A percentile compares a stretch with the other conserved stretches of the same genome.
These are phyloP conservation scores for Bacterosira constricta DNA, from an alignment of 108 stramenopile genomes.

Conservation along the genomic window DNA sequence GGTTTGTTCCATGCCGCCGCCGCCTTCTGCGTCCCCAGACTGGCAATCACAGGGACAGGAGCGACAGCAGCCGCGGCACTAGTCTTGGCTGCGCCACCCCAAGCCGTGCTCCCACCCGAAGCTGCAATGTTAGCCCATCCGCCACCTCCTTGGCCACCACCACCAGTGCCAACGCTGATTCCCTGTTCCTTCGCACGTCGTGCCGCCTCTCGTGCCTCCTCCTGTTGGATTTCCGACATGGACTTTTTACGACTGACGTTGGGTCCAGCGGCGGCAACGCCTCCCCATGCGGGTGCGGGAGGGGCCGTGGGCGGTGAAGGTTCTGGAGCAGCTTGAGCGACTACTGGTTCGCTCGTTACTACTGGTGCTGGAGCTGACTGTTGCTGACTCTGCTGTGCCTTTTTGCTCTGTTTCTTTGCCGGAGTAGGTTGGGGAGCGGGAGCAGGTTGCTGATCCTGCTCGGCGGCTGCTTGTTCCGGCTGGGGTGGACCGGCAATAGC, in stretches of 20 bases:
- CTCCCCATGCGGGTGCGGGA: slow-evolving; percentile 81
- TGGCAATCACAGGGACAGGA: slow-evolving; percentile 45
- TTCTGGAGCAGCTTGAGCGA: not conserved
- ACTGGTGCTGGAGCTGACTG: slow-evolving; percentile 3
- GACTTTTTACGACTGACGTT: slow-evolving; percentile 53
- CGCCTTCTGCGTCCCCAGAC: slow-evolving; percentile 19
- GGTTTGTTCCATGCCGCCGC: slow-evolving; percentile 22
- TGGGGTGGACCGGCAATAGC: slow-evolving; percentile 21
- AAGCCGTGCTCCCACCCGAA: slow-evolving; percentile 66
- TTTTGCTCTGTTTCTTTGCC: slow-evolving; percentile 36
- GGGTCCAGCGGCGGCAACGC: slow-evolving; percentile 24
- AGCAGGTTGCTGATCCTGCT: slow-evolving; percentile 22
- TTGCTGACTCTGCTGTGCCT: slow-evolving; percentile 40
- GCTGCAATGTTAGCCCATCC: slow-evolving; percentile 86
- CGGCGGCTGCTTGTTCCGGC: slow-evolving; percentile 7
- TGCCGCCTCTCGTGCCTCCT: slow-evolving; percentile 81
- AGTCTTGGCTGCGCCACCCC: slow-evolving; percentile 45
- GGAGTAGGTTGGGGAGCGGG: too few relatives aligned
- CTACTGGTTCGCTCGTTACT: not conserved
- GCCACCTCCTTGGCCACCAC: slow-evolving; percentile 59
- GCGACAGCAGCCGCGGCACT: slow-evolving; percentile 31
- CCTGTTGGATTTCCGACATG: slow-evolving; percentile 91
- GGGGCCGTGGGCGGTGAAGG: slow-evolving; percentile 35
- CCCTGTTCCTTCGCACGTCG: slow-evolving; percentile 61
- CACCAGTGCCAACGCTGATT: slow-evolving; percentile 18